Conservation (phyloP, 805 yeast species). For the Phaffomyces opuntiae region DNA sequence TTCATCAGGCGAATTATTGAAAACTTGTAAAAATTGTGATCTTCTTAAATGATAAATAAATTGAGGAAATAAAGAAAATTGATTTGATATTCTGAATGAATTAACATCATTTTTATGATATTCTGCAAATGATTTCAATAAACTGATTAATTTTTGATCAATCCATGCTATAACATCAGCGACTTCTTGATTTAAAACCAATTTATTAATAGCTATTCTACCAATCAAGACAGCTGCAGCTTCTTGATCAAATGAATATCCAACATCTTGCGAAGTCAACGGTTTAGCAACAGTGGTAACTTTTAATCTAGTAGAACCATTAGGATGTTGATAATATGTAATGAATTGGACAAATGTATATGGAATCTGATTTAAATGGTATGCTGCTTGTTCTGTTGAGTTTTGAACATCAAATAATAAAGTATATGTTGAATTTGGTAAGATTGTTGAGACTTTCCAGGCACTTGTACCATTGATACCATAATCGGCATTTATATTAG, state of each 20-base stretch:
- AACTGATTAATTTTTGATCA: conserved; percentile 40
- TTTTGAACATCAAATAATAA: conserved; percentile 45
- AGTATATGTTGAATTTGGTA: conserved; percentile 54
- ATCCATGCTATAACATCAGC: conserved; percentile 41
- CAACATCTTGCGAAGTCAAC: conserved; percentile 35
- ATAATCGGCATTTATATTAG: conserved; percentile 17
- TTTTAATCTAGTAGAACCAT: conserved; percentile 48
- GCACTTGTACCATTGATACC: conserved; percentile 50
- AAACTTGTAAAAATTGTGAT: conserved; percentile 57
- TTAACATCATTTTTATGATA: conserved; percentile 40
- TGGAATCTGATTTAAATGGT: conserved; percentile 9
- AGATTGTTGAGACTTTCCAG: conserved; percentile 52
- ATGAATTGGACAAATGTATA: conserved; percentile 44
- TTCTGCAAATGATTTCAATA: conserved; percentile 40
- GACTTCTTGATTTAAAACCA: conserved; percentile 25
- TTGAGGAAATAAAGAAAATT: conserved; percentile 54
- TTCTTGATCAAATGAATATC: conserved; percentile 57
- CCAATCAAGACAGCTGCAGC: conserved; percentile 59
- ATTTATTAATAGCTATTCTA: conserved; percentile 38
- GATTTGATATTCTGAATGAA: conserved; percentile 43
- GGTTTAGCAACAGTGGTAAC: conserved; percentile 52
- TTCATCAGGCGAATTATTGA: conserved; percentile 69
- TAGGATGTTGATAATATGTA: conserved; percentile 56
- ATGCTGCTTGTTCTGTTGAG: conserved; percentile 6
- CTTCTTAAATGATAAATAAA: conserved; percentile 62